phyloP scores from a whole-genome alignment of 2,329 filamentous ascomycete genomes.

The Aspergillus sp. region DNA sequence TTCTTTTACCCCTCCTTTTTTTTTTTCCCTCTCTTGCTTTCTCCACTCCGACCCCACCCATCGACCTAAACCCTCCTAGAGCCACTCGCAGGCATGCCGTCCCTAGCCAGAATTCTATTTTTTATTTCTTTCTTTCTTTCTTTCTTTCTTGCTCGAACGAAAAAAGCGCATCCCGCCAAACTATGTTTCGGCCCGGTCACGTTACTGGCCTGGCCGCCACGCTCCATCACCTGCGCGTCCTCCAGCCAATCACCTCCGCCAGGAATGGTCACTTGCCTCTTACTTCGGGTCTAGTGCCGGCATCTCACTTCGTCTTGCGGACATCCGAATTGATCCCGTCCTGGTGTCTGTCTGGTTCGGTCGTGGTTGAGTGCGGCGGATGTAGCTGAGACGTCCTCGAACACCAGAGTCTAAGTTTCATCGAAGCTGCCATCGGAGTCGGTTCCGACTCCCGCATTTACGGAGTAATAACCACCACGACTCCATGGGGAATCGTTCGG shows the following conservation, averaged over 20 bases:
- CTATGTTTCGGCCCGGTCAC: constrained; percentile 25
- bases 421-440: neutral
- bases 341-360: too few relatives aligned
- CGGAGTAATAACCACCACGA: neutral
- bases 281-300: neutral
- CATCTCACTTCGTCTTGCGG: neutral
- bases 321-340: neutral
- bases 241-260: constrained; percentile 3
- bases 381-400: too few relatives aligned
- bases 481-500: too few relatives aligned
- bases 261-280: constrained; percentile 8
- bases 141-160: neutral
- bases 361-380: too few relatives aligned
- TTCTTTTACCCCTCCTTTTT: neutral
- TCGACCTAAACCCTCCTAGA: neutral
- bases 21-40: neutral
- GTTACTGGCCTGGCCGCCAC: constrained; percentile 17
- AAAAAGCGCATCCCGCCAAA: neutral
- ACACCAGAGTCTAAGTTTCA: too few relatives aligned
- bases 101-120: neutral
- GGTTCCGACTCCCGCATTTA: neutral
- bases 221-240: constrained; percentile 4
- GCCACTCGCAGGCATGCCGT: neutral
- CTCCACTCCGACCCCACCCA: neutral
- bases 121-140: neutral